phyloP scores from a whole-genome alignment of 2,329 filamentous ascomycete species.

The Chaetomiaceae sp. region DNA sequence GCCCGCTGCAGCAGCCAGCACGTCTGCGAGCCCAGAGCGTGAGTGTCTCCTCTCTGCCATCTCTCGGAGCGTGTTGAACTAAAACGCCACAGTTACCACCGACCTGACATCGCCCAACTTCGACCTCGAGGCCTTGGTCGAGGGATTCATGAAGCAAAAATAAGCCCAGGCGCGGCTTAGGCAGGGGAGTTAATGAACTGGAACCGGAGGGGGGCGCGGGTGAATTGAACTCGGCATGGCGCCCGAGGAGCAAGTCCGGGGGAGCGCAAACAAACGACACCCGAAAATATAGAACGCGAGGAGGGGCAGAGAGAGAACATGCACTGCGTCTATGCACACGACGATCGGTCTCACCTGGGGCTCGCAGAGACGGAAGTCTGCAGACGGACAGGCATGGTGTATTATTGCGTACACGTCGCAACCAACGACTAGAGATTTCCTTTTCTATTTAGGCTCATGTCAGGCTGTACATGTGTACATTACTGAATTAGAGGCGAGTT shows the following conservation, averaged over 20 bases:
- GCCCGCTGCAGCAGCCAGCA: slow-evolving; percentile 36
- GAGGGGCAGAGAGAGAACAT: neutral
- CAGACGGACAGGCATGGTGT: slow-evolving; percentile 29
- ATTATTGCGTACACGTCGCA: slow-evolving; percentile 34
- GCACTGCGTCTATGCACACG: slow-evolving; percentile 14
- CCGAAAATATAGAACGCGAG: neutral
- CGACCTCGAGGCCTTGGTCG: slow-evolving; percentile 83
- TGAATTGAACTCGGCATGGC: slow-evolving; percentile 1
- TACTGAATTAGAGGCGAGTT: slow-evolving; percentile 44
- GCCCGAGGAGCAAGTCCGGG: neutral
- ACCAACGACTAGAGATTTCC: slow-evolving; percentile 42
- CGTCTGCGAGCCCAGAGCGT: slow-evolving; percentile 32
- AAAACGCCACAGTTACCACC: slow-evolving; percentile 30
- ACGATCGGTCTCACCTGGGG: neutral
- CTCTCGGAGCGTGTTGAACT: neutral
- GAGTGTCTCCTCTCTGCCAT: slow-evolving; percentile 26
- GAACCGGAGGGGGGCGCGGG: neutral
- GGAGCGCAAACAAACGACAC: neutral
- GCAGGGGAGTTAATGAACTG: neutral
- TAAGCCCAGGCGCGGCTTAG: neutral
- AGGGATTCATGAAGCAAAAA: slow-evolving; percentile 46
- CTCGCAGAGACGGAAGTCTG: neutral
- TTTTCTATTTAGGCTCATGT: slow-evolving; percentile 40
- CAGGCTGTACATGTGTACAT: slow-evolving; percentile 52
- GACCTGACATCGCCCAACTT: slow-evolving; percentile 83